Evolutionary conservation across 768 basidiomycete genomes (phyloP).

Genomic region (Suillus discolor): DNA sequence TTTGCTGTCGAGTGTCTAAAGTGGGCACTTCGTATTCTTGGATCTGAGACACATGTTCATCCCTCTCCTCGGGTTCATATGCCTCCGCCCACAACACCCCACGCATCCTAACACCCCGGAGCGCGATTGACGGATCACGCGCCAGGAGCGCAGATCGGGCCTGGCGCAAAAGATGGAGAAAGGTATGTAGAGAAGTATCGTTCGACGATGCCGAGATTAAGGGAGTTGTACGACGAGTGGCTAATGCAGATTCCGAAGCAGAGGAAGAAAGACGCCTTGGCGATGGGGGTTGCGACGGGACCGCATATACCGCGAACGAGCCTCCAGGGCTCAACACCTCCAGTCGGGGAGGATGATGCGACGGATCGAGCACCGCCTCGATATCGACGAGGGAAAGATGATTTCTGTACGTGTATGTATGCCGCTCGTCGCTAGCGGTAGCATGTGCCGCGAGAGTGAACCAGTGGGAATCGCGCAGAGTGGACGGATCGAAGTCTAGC

Average conservation of each 20-base stretch:
- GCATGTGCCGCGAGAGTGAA: neutral
- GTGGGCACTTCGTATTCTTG: neutral
- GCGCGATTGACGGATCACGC: constrained; percentile 1
- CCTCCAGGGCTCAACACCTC: constrained; percentile 78
- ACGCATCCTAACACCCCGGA: constrained; percentile 5
- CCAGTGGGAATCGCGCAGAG: constrained; percentile 4
- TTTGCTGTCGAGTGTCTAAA: neutral
- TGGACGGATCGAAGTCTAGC: neutral
- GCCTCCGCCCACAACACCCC: constrained; percentile 7
- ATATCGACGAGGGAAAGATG: constrained; percentile 69
- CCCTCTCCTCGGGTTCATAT: neutral
- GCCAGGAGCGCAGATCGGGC: constrained; percentile 1
- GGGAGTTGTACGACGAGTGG: neutral
- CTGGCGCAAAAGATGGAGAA: constrained; percentile 5
- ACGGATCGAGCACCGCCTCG: constrained; percentile 62
- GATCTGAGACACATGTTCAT: neutral
- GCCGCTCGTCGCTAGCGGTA: neutral
- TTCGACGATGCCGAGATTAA: neutral
- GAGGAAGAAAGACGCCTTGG: neutral
- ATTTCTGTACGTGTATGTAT: constrained; percentile 69
- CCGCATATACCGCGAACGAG: constrained; percentile 74
- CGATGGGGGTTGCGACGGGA: constrained; percentile 37
- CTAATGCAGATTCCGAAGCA: neutral
- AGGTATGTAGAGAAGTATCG: constrained; percentile 1
- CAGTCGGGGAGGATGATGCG: constrained; percentile 37